A percentile compares a stretch with the other conserved stretches of the same genome.
phyloP scores from a whole-genome alignment of 2,329 filamentous ascomycete genomes.

The Neoscytalidium dimidiatum region DNA sequence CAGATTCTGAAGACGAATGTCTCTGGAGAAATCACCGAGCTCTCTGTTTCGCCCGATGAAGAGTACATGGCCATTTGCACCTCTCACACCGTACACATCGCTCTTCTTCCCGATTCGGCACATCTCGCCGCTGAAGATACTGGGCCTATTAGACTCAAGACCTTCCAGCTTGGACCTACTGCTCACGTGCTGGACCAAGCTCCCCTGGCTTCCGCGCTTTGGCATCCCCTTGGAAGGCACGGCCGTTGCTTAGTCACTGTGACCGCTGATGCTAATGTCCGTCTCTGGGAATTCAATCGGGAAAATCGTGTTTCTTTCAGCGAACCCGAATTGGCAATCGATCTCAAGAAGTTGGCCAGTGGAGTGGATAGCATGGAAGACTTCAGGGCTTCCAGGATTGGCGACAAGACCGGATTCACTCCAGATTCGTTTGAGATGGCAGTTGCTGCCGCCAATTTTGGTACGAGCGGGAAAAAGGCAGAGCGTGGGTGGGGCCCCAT shows the following conservation, averaged over 20 bases:
- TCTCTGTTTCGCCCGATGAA: constrained; percentile 79
- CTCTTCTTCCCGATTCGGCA: constrained; percentile 77
- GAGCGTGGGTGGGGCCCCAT: constrained; percentile 83
- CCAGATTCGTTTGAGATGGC: constrained; percentile 92
- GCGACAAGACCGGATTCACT: constrained; percentile 79
- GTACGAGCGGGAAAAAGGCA: constrained; percentile 62
- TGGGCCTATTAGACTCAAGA: constrained; percentile 74
- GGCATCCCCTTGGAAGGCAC: constrained; percentile 88
- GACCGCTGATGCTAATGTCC: constrained; percentile 82
- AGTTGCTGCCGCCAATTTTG: constrained; percentile 87
- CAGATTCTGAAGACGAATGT: constrained; percentile 77
- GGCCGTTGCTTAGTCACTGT: constrained; percentile 84
- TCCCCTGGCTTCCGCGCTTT: constrained; percentile 77
- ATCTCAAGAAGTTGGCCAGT: constrained; percentile 85
- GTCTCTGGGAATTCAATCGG: constrained; percentile 87
- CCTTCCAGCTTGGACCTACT: constrained; percentile 88
- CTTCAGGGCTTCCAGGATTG: constrained; percentile 73
- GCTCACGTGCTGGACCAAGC: constrained; percentile 87
- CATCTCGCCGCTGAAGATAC: constrained; percentile 71
- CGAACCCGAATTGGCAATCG: constrained; percentile 77
- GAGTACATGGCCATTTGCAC: constrained; percentile 85
- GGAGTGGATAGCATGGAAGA: constrained; percentile 81
- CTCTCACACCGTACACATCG: constrained; percentile 83
- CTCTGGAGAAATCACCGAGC: constrained; percentile 79
- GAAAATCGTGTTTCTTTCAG: constrained; percentile 86